These are phyloP conservation scores for Podospora australis DNA, from an alignment of 495 filamentous ascomycete genomes.

Conservation along the genomic window DNA sequence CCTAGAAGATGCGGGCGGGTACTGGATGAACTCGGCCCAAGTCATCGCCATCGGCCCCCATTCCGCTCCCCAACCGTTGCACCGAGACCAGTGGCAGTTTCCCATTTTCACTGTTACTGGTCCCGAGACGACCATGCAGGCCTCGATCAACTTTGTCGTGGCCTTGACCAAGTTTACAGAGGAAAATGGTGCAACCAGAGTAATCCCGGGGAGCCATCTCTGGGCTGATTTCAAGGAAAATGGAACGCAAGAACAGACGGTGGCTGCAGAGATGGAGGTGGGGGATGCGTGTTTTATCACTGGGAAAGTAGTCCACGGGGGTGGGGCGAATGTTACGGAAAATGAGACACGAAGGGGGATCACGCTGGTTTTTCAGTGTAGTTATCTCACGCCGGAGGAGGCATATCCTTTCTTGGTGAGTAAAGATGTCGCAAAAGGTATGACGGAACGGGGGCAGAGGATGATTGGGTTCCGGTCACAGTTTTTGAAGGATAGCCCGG, in stretches of 20 bases:
- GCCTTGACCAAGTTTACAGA: slow-evolving; percentile 5
- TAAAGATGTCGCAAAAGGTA: slow-evolving; percentile 3
- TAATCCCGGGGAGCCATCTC: slow-evolving; percentile 6
- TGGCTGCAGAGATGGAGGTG: slow-evolving; percentile 9
- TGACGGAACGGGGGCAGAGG: slow-evolving; percentile 6
- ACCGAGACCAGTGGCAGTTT: slow-evolving; percentile 12
- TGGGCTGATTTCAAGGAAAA: slow-evolving; percentile 8
- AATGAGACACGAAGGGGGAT: slow-evolving; percentile 7
- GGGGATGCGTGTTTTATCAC: slow-evolving; percentile 12
- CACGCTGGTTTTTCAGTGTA: slow-evolving; percentile 9
- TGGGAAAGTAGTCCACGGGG: slow-evolving; percentile 10
- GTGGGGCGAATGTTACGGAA: slow-evolving; percentile 4
- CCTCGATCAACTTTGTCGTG: slow-evolving; percentile 8
- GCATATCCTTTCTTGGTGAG: slow-evolving; percentile 8
- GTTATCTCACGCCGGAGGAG: slow-evolving; percentile 10
- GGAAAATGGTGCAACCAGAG: slow-evolving; percentile 10
- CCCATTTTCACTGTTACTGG: slow-evolving; percentile 7
- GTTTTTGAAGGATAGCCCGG: slow-evolving; percentile 10
- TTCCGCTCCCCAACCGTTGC: slow-evolving; percentile 7
- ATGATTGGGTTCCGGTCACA: slow-evolving; percentile 12
- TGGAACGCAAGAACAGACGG: neutral
- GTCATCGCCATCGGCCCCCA: slow-evolving; percentile 7
- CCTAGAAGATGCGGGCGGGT: slow-evolving; percentile 7
- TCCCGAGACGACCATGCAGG: slow-evolving; percentile 4
- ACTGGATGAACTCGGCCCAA: slow-evolving; percentile 11